Conservation (phyloP, 768 basidiomycete genomes). For the Macrolepiota dolichaula region DNA sequence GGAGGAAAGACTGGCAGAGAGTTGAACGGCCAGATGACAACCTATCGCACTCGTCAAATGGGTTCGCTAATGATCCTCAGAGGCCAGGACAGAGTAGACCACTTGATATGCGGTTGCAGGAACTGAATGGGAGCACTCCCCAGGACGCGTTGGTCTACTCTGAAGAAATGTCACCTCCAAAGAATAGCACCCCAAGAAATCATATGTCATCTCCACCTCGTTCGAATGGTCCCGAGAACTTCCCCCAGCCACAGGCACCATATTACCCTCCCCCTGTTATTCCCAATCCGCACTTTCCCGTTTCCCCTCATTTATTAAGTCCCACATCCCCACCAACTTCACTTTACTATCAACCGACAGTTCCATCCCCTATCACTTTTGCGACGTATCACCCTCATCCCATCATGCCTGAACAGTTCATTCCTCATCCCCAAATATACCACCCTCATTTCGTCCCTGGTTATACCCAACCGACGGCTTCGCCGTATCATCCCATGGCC, state of each 20-base stretch:
- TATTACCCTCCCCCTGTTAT: not conserved
- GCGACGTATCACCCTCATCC: slow-evolving; percentile 2
- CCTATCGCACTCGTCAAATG: not conserved
- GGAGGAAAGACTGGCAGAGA: slow-evolving; percentile 5
- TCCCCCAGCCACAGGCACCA: not conserved
- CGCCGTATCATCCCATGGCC: slow-evolving; percentile 3
- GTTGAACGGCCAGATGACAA: not conserved
- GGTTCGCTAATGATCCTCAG: not conserved
- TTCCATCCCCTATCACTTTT: not conserved
- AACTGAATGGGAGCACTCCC: not conserved
- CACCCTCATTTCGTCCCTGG: slow-evolving; percentile 1
- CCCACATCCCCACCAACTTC: not conserved
- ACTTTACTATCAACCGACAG: not conserved
- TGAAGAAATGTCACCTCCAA: not conserved
- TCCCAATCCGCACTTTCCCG: not conserved
- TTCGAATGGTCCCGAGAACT: not conserved
- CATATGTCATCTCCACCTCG: not conserved
- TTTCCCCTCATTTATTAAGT: not conserved
- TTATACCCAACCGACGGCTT: not conserved
- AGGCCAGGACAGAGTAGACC: not conserved
- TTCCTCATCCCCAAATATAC: not conserved
- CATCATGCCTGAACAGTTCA: not conserved
- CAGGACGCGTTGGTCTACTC: no score
- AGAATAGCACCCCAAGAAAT: not conserved
- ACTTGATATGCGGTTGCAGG: not conserved